Conservation (phyloP, 345 rosid species). For the Schrenkiella parvula region DNA sequence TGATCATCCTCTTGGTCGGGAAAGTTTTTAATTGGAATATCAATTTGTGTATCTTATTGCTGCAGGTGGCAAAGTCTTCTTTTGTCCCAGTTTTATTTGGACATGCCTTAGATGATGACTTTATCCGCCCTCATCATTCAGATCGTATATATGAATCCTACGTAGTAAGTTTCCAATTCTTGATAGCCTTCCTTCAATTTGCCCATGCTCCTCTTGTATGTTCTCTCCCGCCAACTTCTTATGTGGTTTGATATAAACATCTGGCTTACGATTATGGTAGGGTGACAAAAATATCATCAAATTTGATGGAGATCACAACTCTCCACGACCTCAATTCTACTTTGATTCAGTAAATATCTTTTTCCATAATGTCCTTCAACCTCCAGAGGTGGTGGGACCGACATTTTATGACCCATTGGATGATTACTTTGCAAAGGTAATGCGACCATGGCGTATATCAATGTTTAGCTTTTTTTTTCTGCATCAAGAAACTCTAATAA, state of each 20-base stretch:
- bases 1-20: neutral
- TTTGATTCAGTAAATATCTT: conserved; percentile 93
- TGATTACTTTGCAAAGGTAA: conserved; percentile 82
- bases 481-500: conserved; percentile 13
- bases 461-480: conserved; percentile 21
- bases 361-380: conserved; percentile 93
- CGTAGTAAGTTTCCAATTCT: conserved; percentile 41
- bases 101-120: conserved; percentile 86
- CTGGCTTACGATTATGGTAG: conserved; percentile 40
- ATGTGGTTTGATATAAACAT: conserved; percentile 6
- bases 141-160: conserved; percentile 80
- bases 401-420: conserved; percentile 53
- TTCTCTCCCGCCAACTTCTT: conserved; percentile 1
- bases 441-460: neutral
- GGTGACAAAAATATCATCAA: conserved; percentile 98
- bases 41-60: conserved; percentile 2
- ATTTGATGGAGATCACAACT: conserved; percentile 98
- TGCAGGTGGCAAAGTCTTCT: conserved; percentile 73
- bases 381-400: conserved; percentile 72
- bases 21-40: neutral
- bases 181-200: conserved; percentile 2
- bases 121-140: conserved; percentile 87
- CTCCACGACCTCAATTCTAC: conserved; percentile 93
- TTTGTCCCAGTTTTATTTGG: conserved; percentile 95
- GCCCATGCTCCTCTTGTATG: conserved; percentile 6